These are phyloP conservation scores for Coniochaeta hoffmannii DNA, from an alignment of 2,329 filamentous ascomycete genomes.

Conservation along the genomic window DNA sequence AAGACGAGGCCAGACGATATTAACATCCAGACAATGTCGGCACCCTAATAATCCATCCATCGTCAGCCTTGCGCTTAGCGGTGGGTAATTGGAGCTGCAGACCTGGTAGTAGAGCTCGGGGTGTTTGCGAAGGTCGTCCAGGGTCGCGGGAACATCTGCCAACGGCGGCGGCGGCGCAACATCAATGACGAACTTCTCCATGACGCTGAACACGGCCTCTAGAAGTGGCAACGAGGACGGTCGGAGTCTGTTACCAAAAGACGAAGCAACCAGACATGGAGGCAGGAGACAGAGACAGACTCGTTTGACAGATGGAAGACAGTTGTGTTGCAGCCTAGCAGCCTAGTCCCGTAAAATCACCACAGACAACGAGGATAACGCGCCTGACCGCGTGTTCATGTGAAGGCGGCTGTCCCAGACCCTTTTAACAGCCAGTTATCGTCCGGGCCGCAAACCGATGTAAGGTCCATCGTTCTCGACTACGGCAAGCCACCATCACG, in stretches of 20 bases:
- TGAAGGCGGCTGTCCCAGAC: background rate
- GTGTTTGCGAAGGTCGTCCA: slow-evolving; percentile 6
- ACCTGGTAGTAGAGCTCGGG: slow-evolving; percentile 10
- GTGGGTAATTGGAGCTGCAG: background rate
- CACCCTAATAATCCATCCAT: slow-evolving; percentile 3
- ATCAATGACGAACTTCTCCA: background rate
- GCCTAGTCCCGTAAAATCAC: background rate
- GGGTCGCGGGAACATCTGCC: background rate
- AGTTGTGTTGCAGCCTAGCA: background rate
- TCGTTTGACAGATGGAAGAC: background rate
- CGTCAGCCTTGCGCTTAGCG: background rate
- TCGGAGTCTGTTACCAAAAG: background rate
- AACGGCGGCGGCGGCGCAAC: background rate
- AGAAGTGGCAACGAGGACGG: background rate
- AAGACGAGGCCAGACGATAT: slow-evolving; percentile 9
- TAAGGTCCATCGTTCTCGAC: background rate
- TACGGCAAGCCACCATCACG: background rate
- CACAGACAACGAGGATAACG: background rate
- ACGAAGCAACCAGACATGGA: background rate
- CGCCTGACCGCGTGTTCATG: background rate
- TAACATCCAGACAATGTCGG: slow-evolving; percentile 11
- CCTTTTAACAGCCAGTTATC: background rate
- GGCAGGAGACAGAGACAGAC: background rate
- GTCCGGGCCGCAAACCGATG: background rate
- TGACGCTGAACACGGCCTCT: background rate